Percentiles rank a stretch among this genome's conserved stretches.
These are phyloP conservation scores for Bretschneidera sinensis DNA, from an alignment of 345 rosid species.

Conservation along the genomic window DNA sequence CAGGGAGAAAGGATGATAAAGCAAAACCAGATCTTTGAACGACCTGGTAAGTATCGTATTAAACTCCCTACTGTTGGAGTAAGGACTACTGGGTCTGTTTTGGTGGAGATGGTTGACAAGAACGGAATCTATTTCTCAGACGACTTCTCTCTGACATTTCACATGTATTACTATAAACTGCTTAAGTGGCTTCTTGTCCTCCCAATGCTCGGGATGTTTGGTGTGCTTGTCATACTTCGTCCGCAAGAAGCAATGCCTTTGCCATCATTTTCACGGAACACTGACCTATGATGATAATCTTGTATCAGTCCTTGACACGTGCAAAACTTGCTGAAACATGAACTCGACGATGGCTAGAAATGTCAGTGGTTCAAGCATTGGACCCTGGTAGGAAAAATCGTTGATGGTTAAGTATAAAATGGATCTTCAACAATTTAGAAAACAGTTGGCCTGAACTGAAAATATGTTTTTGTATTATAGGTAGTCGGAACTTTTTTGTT, in stretches of 20 bases:
- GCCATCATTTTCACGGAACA: conserved; percentile 90
- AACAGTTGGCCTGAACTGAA: not conserved
- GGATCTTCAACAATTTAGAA: not conserved
- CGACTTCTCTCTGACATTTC: conserved; percentile 94
- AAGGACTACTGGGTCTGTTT: conserved; percentile 86
- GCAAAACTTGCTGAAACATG: not conserved
- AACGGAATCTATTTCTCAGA: conserved; percentile 91
- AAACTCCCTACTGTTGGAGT: conserved; percentile 88
- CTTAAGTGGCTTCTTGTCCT: conserved; percentile 96
- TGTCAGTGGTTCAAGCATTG: not conserved
- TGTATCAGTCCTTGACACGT: not conserved
- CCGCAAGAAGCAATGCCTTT: conserved; percentile 90
- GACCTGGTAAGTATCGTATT: conserved; percentile 70
- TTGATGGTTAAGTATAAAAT: not conserved
- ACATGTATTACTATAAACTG: conserved; percentile 91
- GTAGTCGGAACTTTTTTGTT: too few species aligned
- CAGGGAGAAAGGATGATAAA: conserved; percentile 83
- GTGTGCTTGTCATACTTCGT: conserved; percentile 76
- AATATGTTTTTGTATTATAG: conserved; percentile 17
- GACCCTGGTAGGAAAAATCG: not conserved
- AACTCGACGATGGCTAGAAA: conserved; percentile 3
- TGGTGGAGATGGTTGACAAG: conserved; percentile 96
- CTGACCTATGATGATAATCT: conserved; percentile 44
- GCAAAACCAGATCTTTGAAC: conserved; percentile 56
- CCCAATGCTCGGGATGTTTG: conserved; percentile 97